These are phyloP conservation scores for Trichoderma harzianum DNA, from an alignment of 2,329 filamentous ascomycete genomes.

Conservation along the genomic window DNA sequence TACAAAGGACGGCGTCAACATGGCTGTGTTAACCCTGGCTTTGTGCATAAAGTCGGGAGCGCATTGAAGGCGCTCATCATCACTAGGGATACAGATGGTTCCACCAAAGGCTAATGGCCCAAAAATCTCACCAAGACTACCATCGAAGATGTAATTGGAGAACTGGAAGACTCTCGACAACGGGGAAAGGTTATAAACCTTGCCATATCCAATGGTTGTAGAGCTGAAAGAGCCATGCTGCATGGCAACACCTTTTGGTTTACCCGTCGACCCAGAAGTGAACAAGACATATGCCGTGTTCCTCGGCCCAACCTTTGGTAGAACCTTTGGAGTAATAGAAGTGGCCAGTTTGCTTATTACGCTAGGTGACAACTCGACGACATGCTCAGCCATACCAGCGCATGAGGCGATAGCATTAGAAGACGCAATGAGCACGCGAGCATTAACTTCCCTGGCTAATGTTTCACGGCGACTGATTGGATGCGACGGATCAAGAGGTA, in stretches of 20 bases:
- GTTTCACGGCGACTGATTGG: conserved; percentile 12
- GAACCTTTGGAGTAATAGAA: background rate
- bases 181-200: background rate
- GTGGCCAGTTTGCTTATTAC: background rate
- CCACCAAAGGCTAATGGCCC: conserved; percentile 8
- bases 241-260: conserved; percentile 17
- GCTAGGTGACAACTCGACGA: conserved; percentile 2
- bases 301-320: background rate
- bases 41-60: conserved; percentile 4
- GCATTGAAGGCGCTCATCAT: conserved; percentile 4
- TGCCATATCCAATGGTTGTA: background rate
- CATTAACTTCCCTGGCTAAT: conserved; percentile 14
- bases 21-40: conserved; percentile 9
- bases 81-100: conserved; percentile 12
- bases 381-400: background rate
- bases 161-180: conserved; percentile 8
- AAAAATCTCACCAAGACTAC: conserved; percentile 15
- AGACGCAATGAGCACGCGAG: conserved; percentile 18
- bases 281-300: conserved; percentile 16
- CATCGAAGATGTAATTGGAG: conserved; percentile 16
- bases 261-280: conserved; percentile 13
- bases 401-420: background rate
- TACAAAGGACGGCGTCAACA: conserved; percentile 14
- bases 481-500: conserved; percentile 27
- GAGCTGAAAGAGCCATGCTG: conserved; percentile 11